Evolutionary conservation across 129 eudicot genomes (phyloP).

Genomic region (Logfia minima): DNA sequence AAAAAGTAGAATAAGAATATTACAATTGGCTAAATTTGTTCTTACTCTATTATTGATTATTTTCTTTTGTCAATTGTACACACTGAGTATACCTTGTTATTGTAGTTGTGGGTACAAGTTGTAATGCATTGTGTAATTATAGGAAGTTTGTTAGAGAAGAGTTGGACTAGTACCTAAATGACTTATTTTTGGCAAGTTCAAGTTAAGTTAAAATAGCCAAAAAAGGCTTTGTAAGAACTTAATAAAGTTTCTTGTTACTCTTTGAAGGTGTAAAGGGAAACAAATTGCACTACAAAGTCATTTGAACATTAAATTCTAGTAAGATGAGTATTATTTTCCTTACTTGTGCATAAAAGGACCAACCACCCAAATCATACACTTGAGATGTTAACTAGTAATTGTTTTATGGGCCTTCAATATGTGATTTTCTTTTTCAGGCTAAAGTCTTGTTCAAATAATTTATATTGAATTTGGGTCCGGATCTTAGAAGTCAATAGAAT

Average conservation of each 20-base stretch:
- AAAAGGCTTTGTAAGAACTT: not conserved
- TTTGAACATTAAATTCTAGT: not conserved
- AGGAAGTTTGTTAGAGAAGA: constrained; percentile 3
- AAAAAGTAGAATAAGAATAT: too few relatives aligned
- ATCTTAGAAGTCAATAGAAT: not conserved
- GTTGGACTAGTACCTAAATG: not conserved
- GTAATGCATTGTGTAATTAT: not conserved
- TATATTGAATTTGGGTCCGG: not conserved
- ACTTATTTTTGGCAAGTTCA: not conserved
- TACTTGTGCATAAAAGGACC: not conserved
- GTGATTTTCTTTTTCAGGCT: too few relatives aligned
- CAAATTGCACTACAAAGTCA: not conserved
- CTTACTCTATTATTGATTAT: not conserved
- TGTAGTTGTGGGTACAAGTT: not conserved
- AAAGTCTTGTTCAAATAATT: too few relatives aligned
- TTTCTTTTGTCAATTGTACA: too few relatives aligned
- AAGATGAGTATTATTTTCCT: not conserved
- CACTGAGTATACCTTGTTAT: too few relatives aligned
- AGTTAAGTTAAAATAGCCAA: not conserved
- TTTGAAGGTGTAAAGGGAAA: not conserved
- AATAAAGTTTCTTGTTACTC: not conserved
- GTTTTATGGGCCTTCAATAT: not conserved
- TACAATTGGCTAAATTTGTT: too few relatives aligned
- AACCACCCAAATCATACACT: too few relatives aligned
- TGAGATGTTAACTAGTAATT: too few relatives aligned